Conservation (phyloP, 1,284 basidiomycete species). For the Puccinia coronata region DNA sequence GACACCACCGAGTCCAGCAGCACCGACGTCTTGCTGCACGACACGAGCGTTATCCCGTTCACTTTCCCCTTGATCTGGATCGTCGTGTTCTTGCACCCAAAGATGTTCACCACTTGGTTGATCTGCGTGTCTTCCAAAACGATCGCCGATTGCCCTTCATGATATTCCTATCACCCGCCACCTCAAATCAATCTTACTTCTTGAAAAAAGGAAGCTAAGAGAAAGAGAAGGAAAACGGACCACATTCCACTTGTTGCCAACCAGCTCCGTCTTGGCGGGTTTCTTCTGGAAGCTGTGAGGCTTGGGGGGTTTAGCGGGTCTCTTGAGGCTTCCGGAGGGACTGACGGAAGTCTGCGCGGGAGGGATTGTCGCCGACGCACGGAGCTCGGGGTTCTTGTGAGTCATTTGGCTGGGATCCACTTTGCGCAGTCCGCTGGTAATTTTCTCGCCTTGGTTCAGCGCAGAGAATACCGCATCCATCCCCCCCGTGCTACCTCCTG, state of each 20-base stretch:
- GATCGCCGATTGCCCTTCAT: conserved; percentile 78
- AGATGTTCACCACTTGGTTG: conserved; percentile 84
- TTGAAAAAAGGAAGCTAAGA: background rate
- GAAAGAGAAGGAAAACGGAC: conserved; percentile 64
- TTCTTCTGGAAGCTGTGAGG: conserved; percentile 80
- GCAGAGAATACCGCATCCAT: conserved; percentile 87
- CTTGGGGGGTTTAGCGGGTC: conserved; percentile 72
- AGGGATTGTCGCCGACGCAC: conserved; percentile 68
- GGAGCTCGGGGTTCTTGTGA: conserved; percentile 91
- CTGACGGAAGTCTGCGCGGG: conserved; percentile 65
- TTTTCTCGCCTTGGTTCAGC: conserved; percentile 83
- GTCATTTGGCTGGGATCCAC: conserved; percentile 97
- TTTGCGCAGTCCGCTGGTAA: conserved; percentile 87
- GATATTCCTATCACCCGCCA: conserved; percentile 71
- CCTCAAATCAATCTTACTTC: background rate
- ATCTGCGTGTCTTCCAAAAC: conserved; percentile 77
- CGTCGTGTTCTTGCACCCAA: conserved; percentile 85
- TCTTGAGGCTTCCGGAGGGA: conserved; percentile 26
- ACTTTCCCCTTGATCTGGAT: conserved; percentile 89
- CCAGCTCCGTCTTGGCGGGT: conserved; percentile 83
- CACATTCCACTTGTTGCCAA: conserved; percentile 91
- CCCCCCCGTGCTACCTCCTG: conserved; percentile 63
- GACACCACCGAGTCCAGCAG: conserved; percentile 91
- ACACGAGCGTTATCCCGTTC: conserved; percentile 87
- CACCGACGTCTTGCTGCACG: conserved; percentile 84